Evolutionary conservation across 805 yeast species (phyloP).

Genomic region (Suhomyces canberraensis): DNA sequence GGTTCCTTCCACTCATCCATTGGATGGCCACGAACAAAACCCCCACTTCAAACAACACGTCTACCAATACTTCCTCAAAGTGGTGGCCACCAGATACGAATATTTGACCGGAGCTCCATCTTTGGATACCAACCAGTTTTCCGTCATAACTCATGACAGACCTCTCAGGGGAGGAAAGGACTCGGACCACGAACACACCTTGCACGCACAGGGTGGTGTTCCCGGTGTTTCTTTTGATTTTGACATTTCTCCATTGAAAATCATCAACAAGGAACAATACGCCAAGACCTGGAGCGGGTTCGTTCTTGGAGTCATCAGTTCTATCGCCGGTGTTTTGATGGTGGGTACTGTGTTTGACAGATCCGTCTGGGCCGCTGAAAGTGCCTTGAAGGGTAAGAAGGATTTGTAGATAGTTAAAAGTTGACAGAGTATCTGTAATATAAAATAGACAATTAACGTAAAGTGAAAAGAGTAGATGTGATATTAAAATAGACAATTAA

Average conservation of each 20-base stretch:
- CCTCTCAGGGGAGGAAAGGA: slow-evolving; percentile 86
- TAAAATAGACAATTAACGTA: neutral
- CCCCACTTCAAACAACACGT: slow-evolving; percentile 55
- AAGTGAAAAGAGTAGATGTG: no score
- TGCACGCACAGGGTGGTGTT: slow-evolving; percentile 79
- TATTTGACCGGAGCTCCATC: slow-evolving; percentile 46
- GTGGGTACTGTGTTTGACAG: slow-evolving; percentile 88
- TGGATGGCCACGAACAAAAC: slow-evolving; percentile 50
- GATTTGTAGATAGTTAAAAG: slow-evolving; percentile 35
- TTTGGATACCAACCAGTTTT: slow-evolving; percentile 84
- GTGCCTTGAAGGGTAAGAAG: slow-evolving; percentile 67
- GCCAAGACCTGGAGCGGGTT: slow-evolving; percentile 81
- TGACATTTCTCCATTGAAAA: slow-evolving; percentile 91
- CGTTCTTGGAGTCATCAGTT: slow-evolving; percentile 76
- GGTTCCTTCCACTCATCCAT: slow-evolving; percentile 52
- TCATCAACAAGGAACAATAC: slow-evolving; percentile 75
- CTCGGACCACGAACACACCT: slow-evolving; percentile 83
- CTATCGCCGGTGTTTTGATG: slow-evolving; percentile 90
- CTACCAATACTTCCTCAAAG: slow-evolving; percentile 78
- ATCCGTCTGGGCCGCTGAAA: slow-evolving; percentile 85
- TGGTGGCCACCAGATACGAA: slow-evolving; percentile 86
- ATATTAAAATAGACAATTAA: neutral
- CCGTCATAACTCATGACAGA: slow-evolving; percentile 84
- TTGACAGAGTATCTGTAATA: no score
- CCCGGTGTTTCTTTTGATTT: slow-evolving; percentile 88